These are phyloP conservation scores for Mycogone perniciosa DNA, from an alignment of 2,329 filamentous ascomycete genomes.

Conservation along the genomic window DNA sequence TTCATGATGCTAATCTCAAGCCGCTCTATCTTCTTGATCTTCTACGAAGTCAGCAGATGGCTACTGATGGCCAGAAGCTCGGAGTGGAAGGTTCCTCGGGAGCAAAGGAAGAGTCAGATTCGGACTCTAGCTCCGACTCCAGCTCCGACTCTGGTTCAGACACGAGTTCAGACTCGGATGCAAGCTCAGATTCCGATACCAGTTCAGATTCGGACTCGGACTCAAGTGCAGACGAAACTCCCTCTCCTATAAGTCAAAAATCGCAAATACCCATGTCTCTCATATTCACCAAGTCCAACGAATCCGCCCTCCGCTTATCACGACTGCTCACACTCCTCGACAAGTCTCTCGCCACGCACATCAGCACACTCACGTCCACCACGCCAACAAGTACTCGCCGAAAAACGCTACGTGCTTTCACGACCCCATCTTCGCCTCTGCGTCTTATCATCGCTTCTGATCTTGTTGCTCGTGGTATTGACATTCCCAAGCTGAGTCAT, in stretches of 20 bases:
- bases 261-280: slow-evolving; percentile 46
- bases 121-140: slow-evolving; percentile 22
- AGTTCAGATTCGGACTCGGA: slow-evolving; percentile 20
- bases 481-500: slow-evolving; percentile 70
- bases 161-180: slow-evolving; percentile 27
- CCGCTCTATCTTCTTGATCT: slow-evolving; percentile 81
- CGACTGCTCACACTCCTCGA: slow-evolving; percentile 66
- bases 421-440: slow-evolving; percentile 56
- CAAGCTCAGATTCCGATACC: slow-evolving; percentile 30
- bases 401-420: slow-evolving; percentile 62
- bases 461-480: slow-evolving; percentile 85
- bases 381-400: slow-evolving; percentile 65
- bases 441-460: slow-evolving; percentile 85
- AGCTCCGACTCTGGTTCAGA: slow-evolving; percentile 25
- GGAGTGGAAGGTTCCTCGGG: background rate
- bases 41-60: slow-evolving; percentile 52
- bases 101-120: slow-evolving; percentile 8
- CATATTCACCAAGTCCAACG: slow-evolving; percentile 87
- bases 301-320: slow-evolving; percentile 78
- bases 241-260: slow-evolving; percentile 1
- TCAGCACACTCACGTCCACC: slow-evolving; percentile 71
- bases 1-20: slow-evolving; percentile 64
- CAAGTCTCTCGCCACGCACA: slow-evolving; percentile 47
- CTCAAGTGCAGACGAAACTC: background rate
- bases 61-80: slow-evolving; percentile 14